These are phyloP conservation scores for Hemerocallis citrina DNA, from an alignment of 106 monocot genomes.

Conservation along the genomic window DNA sequence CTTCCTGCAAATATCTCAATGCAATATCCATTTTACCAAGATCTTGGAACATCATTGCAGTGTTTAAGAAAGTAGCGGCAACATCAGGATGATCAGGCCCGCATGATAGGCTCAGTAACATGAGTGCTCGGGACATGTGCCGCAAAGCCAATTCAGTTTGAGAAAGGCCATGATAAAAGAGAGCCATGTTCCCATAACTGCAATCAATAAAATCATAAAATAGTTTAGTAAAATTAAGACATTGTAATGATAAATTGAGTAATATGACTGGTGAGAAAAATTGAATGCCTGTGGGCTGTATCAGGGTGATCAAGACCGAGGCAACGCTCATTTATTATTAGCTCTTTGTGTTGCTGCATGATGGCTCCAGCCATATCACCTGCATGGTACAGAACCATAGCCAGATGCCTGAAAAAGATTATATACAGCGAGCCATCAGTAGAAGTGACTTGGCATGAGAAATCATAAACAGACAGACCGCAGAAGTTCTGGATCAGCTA, in stretches of 20 bases:
- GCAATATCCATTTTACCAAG: constrained; percentile 81
- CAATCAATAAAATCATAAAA: neutral
- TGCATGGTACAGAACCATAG: constrained; percentile 85
- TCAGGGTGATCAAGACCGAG: constrained; percentile 94
- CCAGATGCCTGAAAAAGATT: constrained; percentile 68
- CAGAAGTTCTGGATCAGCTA: no score
- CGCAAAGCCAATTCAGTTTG: constrained; percentile 76
- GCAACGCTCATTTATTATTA: constrained; percentile 90
- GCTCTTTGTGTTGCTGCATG: constrained; percentile 87
- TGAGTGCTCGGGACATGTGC: constrained; percentile 75
- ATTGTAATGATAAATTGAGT: no score
- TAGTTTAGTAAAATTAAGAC: neutral
- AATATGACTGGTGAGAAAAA: no score
- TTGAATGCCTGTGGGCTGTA: constrained; percentile 52
- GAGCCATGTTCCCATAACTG: constrained; percentile 97
- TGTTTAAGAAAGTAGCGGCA: constrained; percentile 81
- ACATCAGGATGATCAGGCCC: constrained; percentile 89
- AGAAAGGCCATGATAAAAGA: constrained; percentile 87
- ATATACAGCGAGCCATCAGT: no score
- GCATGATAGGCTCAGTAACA: constrained; percentile 59
- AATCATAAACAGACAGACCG: no score
- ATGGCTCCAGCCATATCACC: constrained; percentile 88
- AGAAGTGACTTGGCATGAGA: no score
- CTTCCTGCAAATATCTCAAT: constrained; percentile 81
- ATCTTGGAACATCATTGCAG: constrained; percentile 97